A percentile compares a stretch with the other conserved stretches of the same genome.
Evolutionary conservation across 768 basidiomycete genomes (phyloP).

Genomic region (Leucogyrophana mollusca): DNA sequence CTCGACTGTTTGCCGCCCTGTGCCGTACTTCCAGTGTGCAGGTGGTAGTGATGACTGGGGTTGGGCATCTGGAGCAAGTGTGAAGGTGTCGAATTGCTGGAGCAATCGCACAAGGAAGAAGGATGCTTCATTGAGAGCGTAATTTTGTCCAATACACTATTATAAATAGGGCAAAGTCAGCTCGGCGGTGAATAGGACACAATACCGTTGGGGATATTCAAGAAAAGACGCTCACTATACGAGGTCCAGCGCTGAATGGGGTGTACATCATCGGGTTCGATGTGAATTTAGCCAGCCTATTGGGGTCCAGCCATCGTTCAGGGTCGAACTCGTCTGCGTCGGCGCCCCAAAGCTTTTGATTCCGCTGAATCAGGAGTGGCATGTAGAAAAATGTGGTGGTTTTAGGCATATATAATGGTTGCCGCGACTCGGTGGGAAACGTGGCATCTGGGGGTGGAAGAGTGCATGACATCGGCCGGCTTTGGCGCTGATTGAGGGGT

Average conservation of each 20-base stretch:
- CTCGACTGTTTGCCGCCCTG: slow-evolving; percentile 53
- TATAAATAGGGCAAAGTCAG: slow-evolving; percentile 2
- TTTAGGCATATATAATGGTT: slow-evolving; percentile 59
- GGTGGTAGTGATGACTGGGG: slow-evolving; percentile 64
- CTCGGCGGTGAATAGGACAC: neutral
- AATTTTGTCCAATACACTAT: slow-evolving; percentile 72
- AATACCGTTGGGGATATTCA: no score
- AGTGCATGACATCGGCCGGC: slow-evolving; percentile 44
- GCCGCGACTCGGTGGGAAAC: slow-evolving; percentile 32
- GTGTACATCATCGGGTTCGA: slow-evolving; percentile 68
- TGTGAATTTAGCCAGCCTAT: slow-evolving; percentile 47
- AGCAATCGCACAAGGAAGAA: slow-evolving; percentile 68
- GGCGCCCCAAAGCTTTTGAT: slow-evolving; percentile 65
- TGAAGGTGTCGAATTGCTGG: slow-evolving; percentile 61
- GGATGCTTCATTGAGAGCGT: slow-evolving; percentile 75
- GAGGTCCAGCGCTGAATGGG: slow-evolving; percentile 74
- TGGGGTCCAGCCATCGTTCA: slow-evolving; percentile 70
- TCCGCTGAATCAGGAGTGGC: slow-evolving; percentile 65
- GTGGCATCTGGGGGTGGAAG: slow-evolving; percentile 54
- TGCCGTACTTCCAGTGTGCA: slow-evolving; percentile 44
- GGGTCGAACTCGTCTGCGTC: slow-evolving; percentile 80
- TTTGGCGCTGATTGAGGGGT: slow-evolving; percentile 68
- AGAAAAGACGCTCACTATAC: slow-evolving; percentile 35
- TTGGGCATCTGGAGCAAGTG: slow-evolving; percentile 59
- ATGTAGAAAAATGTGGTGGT: slow-evolving; percentile 57